A percentile compares a stretch with the other conserved stretches of the same genome.
phyloP scores from a whole-genome alignment of 129 eudicot genomes.

The Centaurea solstitialis region DNA sequence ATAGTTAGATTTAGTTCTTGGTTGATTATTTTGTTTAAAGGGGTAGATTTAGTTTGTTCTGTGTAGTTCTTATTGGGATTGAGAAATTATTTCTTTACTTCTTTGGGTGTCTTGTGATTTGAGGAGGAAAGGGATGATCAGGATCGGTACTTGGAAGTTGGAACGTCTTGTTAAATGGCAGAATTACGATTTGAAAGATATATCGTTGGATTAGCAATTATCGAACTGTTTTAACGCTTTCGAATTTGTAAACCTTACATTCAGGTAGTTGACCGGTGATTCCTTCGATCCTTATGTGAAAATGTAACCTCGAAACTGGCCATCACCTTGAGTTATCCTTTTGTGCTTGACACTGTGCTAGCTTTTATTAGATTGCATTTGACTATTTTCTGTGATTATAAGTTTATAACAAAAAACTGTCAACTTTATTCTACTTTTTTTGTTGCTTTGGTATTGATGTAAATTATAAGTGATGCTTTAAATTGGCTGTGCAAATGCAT shows the following conservation, averaged over 20 bases:
- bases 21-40: background rate
- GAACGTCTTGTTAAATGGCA: background rate
- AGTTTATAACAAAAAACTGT: background rate
- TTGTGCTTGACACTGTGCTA: background rate
- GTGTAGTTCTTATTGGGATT: background rate
- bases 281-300: background rate
- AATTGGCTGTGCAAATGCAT: conserved; percentile 1
- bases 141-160: background rate
- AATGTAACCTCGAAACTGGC: background rate
- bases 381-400: background rate
- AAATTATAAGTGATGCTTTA: background rate
- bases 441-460: background rate
- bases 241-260: background rate
- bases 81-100: background rate
- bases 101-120: conserved; percentile 6
- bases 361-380: background rate
- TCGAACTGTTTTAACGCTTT: background rate
- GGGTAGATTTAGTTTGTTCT: background rate
- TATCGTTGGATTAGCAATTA: background rate
- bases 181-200: conserved; percentile 1
- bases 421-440: background rate
- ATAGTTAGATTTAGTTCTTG: background rate
- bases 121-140: background rate
- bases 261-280: background rate
- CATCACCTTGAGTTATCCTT: background rate